Base-by-base conservation (phyloP, 495 filamentous ascomycete species). In the Aspergillus biplanus region DNA sequence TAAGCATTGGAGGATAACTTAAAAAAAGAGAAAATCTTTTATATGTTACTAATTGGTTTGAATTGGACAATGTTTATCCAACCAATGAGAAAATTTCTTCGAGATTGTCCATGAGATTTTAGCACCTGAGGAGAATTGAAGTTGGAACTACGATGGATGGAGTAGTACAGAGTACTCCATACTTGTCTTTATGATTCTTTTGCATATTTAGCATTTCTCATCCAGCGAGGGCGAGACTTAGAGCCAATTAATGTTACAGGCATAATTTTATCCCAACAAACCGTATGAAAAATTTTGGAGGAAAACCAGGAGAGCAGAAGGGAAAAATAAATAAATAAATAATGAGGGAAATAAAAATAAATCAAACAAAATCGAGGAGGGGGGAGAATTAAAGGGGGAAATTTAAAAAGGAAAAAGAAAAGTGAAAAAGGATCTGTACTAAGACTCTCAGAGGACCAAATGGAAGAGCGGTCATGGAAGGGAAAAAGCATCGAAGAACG, bases 401-500 rank as follows among this genome's bases (percentile, higher is more conserved):
- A 50, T n/a, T 32, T 12, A 32, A 58, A 46, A 56, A 37, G 15
- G 21, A 54, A 47, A 60, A 56, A 61, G 56, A 50, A 59, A 55
- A 46, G 60, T 44, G 12, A 15, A 18, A 42, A 56, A 44, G 11
- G 32, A 52, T 50, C 44, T 49, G 49, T 35, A 61, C 44, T 58
- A 50, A 34, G 49, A 57, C 58, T 49, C 21, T 27, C 21, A 27
- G 21, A 27, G 21, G 21, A 62, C 54, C 53, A 44, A 52, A 59
- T 56, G 49, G 53, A 69, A 55, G 49, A 58, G 59, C 49, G 65
- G 56, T 61, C 54, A 61, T 62, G 42, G 56, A 61, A 52, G 64
- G 58, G 57, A 65, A 67, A 61, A 54, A 62, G 56, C 46, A 54
- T 67, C 68, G 57, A 64, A 66, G 65, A 70, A 70, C 63, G 62